Evolutionary conservation across 495 filamentous ascomycete species (phyloP).

Genomic region (Lepraria neglecta): DNA sequence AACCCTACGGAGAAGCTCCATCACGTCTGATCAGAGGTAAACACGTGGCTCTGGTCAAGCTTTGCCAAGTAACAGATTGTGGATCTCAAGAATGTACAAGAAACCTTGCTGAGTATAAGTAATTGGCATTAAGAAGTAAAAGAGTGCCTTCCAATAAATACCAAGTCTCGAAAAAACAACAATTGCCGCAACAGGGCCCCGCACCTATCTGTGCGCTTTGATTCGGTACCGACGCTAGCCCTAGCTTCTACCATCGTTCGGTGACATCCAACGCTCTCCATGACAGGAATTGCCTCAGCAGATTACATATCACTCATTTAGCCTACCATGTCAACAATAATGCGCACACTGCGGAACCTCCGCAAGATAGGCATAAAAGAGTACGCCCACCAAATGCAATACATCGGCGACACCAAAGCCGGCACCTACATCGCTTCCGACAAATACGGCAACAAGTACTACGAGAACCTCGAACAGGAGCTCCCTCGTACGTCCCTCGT

Average conservation of each 20-base stretch:
- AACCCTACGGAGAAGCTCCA: slow-evolving; percentile 11
- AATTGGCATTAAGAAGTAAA: no score
- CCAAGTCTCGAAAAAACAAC: not conserved
- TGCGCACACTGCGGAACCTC: slow-evolving; percentile 79
- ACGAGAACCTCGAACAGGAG: slow-evolving; percentile 86
- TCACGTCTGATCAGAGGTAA: not conserved
- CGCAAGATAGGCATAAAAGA: slow-evolving; percentile 85
- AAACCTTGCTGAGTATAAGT: no score
- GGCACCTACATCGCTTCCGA: slow-evolving; percentile 81
- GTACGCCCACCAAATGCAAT: slow-evolving; percentile 77
- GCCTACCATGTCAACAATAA: slow-evolving; percentile 79
- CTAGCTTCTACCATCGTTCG: not conserved
- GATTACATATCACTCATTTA: slow-evolving; percentile 16
- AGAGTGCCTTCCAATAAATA: not conserved
- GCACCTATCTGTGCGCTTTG: not conserved
- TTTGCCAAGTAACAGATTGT: no score
- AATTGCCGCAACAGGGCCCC: not conserved
- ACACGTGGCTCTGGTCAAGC: no score
- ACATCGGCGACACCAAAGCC: slow-evolving; percentile 88
- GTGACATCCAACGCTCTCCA: no score
- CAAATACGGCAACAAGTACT: slow-evolving; percentile 94
- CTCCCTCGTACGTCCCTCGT: slow-evolving; percentile 65
- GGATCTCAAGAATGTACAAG: no score
- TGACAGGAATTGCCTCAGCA: not conserved
- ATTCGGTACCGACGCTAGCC: not conserved